A percentile compares a stretch with the other conserved stretches of the same genome.
Conservation (phyloP, 2,329 filamentous ascomycete species). For the Aurifilum marmelostoma region DNA sequence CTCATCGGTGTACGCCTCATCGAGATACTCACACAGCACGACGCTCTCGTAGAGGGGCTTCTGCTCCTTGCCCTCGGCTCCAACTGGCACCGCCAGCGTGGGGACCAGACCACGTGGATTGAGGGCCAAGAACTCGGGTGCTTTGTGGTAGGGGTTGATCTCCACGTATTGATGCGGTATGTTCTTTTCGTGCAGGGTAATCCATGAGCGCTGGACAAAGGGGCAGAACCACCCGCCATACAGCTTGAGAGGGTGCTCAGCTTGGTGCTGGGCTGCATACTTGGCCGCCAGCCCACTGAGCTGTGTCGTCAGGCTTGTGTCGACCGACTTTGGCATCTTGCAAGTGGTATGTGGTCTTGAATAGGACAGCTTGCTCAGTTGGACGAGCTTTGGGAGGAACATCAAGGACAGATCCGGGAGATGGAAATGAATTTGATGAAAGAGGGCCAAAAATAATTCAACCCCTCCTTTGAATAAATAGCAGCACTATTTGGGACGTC, state of each 20-base stretch:
- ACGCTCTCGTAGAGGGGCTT: constrained; percentile 74
- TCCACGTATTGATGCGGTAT: constrained; percentile 77
- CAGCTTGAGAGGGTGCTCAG: constrained; percentile 61
- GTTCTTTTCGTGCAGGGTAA: constrained; percentile 72
- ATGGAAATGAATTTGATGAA: neutral
- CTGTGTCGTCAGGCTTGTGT: constrained; percentile 51
- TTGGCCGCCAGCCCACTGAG: constrained; percentile 54
- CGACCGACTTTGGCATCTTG: constrained; percentile 47
- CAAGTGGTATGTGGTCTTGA: neutral
- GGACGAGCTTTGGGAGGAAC: neutral
- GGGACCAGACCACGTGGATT: constrained; percentile 79
- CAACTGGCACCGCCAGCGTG: constrained; percentile 59
- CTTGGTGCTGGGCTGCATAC: constrained; percentile 50
- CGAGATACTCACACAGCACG: constrained; percentile 75
- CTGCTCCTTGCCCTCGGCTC: constrained; percentile 36
- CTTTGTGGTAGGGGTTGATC: constrained; percentile 79
- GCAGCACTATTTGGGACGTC: neutral
- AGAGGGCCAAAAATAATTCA: neutral
- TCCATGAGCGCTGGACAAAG: constrained; percentile 72
- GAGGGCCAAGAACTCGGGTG: constrained; percentile 65
- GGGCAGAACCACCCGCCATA: constrained; percentile 78
- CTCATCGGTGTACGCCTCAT: constrained; percentile 66
- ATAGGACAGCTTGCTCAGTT: neutral
- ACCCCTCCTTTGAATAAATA: neutral
- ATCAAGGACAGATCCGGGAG: neutral